Percentiles rank a stretch among this genome's conserved stretches.
These are phyloP conservation scores for Pseudogymnoascus sp. DNA, from an alignment of 2,329 filamentous ascomycete genomes.

Conservation along the genomic window DNA sequence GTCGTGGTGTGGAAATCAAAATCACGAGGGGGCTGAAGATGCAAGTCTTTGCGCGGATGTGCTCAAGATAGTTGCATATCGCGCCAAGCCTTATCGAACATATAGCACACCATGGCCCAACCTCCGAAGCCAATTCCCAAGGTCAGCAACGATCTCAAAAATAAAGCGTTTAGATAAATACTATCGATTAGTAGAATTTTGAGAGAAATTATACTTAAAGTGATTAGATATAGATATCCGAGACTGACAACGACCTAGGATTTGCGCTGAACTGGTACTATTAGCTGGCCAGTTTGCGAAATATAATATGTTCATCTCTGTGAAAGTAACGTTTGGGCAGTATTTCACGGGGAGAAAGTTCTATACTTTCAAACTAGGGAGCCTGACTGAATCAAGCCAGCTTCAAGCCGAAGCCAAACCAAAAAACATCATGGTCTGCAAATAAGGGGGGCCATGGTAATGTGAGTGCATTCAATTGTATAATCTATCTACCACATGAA, in stretches of 20 bases:
- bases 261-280: neutral
- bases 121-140: neutral
- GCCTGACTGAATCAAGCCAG: neutral
- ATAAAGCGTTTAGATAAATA: neutral
- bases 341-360: neutral
- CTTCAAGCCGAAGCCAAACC: neutral
- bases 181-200: neutral
- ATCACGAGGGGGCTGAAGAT: neutral
- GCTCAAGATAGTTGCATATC: neutral
- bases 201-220: neutral
- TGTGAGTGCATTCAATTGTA: neutral
- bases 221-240: neutral
- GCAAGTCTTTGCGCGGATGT: neutral
- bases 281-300: neutral
- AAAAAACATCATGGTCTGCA: neutral
- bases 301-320: neutral
- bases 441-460: neutral
- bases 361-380: neutral
- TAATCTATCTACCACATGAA: neutral
- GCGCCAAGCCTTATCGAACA: neutral
- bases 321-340: neutral
- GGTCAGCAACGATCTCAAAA: neutral
- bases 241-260: neutral
- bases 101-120: neutral
- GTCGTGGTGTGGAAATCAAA: neutral